phyloP scores from a whole-genome alignment of 345 rosid species.

The Lepidium africanum region DNA sequence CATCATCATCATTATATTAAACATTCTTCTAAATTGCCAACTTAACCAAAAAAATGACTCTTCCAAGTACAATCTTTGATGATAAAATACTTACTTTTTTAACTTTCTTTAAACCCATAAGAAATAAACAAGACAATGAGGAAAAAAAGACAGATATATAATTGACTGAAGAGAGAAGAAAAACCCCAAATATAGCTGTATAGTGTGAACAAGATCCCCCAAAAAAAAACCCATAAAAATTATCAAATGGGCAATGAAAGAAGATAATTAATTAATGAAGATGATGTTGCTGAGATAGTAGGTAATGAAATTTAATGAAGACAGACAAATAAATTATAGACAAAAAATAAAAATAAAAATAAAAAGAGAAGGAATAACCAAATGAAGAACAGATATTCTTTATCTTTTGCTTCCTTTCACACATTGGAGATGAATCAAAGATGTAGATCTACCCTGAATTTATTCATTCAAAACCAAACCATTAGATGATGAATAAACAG shows the following conservation, averaged over 20 bases:
- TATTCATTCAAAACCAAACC: background rate
- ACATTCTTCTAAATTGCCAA: background rate
- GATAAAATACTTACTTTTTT: background rate
- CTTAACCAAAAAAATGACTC: conserved; percentile 5
- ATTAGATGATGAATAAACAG: background rate
- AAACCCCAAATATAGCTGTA: conserved; percentile 12
- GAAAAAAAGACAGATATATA: background rate
- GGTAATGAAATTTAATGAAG: conserved; percentile 22
- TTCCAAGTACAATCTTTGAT: conserved; percentile 5
- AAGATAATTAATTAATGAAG: conserved; percentile 17
- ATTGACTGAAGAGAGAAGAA: conserved; percentile 12
- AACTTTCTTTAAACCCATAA: conserved; percentile 3
- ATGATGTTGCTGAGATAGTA: conserved; percentile 23
- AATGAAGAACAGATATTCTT: conserved; percentile 48
- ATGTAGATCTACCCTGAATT: background rate
- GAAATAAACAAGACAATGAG: background rate
- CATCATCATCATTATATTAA: conserved; percentile 19
- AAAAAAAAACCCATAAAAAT: background rate
- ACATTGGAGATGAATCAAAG: conserved; percentile 29
- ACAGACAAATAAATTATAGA: conserved; percentile 7
- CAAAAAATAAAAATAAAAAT: conserved; percentile 32
- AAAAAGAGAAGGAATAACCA: conserved; percentile 25
- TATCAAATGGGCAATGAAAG: conserved; percentile 13
- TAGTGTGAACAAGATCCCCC: conserved; percentile 11
- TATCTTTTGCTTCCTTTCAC: conserved; percentile 30